Percentiles rank a stretch among this genome's conserved stretches.
Conservation (phyloP, 2,329 filamentous ascomycete species). For the Curvularia verruculosa region DNA sequence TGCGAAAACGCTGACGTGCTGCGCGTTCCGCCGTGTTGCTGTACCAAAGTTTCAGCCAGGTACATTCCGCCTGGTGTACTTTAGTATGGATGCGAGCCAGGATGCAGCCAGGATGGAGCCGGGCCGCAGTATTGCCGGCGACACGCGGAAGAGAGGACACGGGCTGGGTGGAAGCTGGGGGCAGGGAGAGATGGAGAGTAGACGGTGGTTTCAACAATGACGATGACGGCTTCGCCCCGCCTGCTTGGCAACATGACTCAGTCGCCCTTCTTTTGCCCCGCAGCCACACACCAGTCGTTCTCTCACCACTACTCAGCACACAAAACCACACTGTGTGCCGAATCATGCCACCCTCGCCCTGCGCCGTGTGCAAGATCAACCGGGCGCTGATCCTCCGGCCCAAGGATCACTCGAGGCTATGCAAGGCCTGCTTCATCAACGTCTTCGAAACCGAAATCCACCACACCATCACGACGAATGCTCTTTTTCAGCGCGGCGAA, state of each 20-base stretch:
- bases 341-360: slow-evolving; percentile 76
- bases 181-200: background rate
- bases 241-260: slow-evolving; percentile 11
- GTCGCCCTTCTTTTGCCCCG: background rate
- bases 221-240: background rate
- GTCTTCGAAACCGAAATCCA: slow-evolving; percentile 94
- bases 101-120: background rate
- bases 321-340: background rate
- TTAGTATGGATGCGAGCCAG: background rate
- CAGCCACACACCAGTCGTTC: slow-evolving; percentile 4
- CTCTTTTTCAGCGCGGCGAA: slow-evolving; percentile 84
- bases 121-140: background rate
- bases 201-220: background rate
- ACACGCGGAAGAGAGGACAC: background rate
- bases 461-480: slow-evolving; percentile 81
- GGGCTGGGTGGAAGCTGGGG: background rate
- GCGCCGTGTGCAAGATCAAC: slow-evolving; percentile 74
- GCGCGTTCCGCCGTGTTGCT: background rate
- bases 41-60: background rate
- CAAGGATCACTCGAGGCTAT: slow-evolving; percentile 93
- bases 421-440: slow-evolving; percentile 82
- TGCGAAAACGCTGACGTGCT: background rate
- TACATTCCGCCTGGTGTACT: background rate
- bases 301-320: background rate
- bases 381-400: slow-evolving; percentile 90